phyloP scores from a whole-genome alignment of 2,329 filamentous ascomycete genomes.

The Sporothrix pallida region DNA sequence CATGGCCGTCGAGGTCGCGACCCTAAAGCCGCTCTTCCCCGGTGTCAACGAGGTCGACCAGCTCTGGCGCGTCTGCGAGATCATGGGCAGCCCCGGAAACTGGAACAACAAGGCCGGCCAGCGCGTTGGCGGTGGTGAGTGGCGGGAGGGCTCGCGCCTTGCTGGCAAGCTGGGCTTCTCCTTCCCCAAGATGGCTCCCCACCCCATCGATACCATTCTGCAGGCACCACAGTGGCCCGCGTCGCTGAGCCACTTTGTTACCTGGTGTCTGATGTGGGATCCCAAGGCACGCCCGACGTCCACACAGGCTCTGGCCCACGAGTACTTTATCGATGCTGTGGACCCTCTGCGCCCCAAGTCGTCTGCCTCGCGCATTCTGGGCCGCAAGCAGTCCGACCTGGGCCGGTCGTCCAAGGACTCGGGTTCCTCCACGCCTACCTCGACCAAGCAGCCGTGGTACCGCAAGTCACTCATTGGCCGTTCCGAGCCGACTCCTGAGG shows the following conservation, averaged over 20 bases:
- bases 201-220: constrained; percentile 92
- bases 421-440: constrained; percentile 60
- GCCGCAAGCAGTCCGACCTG: constrained; percentile 88
- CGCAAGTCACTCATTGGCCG: constrained; percentile 89
- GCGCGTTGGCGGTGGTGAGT: constrained; percentile 92
- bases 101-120: constrained; percentile 94
- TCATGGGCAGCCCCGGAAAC: constrained; percentile 98
- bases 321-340: constrained; percentile 90
- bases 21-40: constrained; percentile 93
- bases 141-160: constrained; percentile 90
- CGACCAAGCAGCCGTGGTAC: constrained; percentile 94
- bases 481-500: constrained; percentile 66
- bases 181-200: constrained; percentile 98
- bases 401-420: constrained; percentile 71
- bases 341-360: constrained; percentile 94
- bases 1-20: constrained; percentile 98
- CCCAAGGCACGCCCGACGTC: constrained; percentile 90
- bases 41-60: constrained; percentile 98
- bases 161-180: constrained; percentile 97
- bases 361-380: constrained; percentile 79
- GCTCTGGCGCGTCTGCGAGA: constrained; percentile 98
- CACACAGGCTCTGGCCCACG: constrained; percentile 89
- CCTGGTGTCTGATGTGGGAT: constrained; percentile 99
- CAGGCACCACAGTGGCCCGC: constrained; percentile 90
- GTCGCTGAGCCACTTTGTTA: constrained; percentile 89